Percentiles rank a stretch among this genome's conserved stretches.
phyloP scores from a whole-genome alignment of 2,329 filamentous ascomycete species.

The Cladorrhinum sp. region DNA sequence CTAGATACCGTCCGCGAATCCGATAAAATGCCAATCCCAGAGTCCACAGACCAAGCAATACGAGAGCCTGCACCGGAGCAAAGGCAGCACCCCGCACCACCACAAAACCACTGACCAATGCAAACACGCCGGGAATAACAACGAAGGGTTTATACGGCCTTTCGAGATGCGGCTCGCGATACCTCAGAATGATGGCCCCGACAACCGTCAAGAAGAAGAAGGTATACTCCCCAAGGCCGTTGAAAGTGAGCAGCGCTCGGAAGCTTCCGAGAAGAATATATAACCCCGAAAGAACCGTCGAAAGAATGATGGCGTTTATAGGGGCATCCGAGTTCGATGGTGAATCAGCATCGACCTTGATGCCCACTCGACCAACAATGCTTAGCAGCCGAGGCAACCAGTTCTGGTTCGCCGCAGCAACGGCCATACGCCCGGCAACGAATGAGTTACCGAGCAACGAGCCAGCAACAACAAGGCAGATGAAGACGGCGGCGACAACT shows the following conservation, averaged over 20 bases:
- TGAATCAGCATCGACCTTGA: slow-evolving; percentile 7
- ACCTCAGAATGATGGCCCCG: slow-evolving; percentile 55
- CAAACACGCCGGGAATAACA: slow-evolving; percentile 50
- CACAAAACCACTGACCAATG: slow-evolving; percentile 57
- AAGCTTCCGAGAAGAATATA: slow-evolving; percentile 62
- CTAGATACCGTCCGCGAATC: slow-evolving; percentile 1
- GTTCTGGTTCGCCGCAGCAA: slow-evolving; percentile 52
- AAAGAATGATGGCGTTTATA: slow-evolving; percentile 52
- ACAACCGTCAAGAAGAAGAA: slow-evolving; percentile 64
- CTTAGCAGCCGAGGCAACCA: slow-evolving; percentile 50
- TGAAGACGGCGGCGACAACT: slow-evolving; percentile 51
- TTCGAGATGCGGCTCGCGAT: slow-evolving; percentile 51
- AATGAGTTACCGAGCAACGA: slow-evolving; percentile 63
- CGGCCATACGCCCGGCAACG: slow-evolving; percentile 58
- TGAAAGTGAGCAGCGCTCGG: slow-evolving; percentile 58
- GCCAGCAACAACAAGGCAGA: slow-evolving; percentile 60
- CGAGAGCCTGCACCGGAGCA: slow-evolving; percentile 50
- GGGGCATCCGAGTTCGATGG: slow-evolving; percentile 45
- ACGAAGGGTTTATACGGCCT: slow-evolving; percentile 56
- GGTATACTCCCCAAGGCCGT: slow-evolving; percentile 57
- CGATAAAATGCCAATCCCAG: slow-evolving; percentile 46
- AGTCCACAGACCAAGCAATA: slow-evolving; percentile 51
- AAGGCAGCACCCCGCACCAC: slow-evolving; percentile 58
- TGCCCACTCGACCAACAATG: slow-evolving; percentile 43
- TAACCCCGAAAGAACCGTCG: slow-evolving; percentile 47